Conservation (phyloP, 2,329 filamentous ascomycete species). For the Magnaporthiopsis incrustans region DNA sequence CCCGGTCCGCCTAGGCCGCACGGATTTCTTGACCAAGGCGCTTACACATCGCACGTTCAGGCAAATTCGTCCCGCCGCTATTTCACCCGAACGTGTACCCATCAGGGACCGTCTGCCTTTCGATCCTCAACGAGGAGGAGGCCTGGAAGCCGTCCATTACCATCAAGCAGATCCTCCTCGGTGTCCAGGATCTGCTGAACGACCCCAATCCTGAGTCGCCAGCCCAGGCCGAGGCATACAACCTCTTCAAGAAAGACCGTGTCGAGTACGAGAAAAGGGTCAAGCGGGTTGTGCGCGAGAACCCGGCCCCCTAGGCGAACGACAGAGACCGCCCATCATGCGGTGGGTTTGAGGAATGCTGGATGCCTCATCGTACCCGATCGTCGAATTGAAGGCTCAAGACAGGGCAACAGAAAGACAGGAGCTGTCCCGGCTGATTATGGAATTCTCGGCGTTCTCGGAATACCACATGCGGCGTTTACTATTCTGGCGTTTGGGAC, state of each 20-base stretch:
- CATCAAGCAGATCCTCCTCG: conserved; percentile 92
- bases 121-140: conserved; percentile 96
- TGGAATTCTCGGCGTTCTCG: background rate
- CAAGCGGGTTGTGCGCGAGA: conserved; percentile 78
- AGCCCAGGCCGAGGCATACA: conserved; percentile 95
- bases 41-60: conserved; percentile 35
- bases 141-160: conserved; percentile 98
- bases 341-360: background rate
- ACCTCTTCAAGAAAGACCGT: conserved; percentile 87
- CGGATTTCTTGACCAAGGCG: conserved; percentile 9
- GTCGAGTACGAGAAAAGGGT: conserved; percentile 84
- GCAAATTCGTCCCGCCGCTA: conserved; percentile 91
- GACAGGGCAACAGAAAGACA: background rate
- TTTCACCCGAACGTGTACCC: conserved; percentile 99
- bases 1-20: background rate
- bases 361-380: background rate
- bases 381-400: background rate
- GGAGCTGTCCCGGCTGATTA: background rate
- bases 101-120: conserved; percentile 93
- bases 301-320: conserved; percentile 58
- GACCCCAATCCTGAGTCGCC: conserved; percentile 96
- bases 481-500: background rate
- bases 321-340: background rate
- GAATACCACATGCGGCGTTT: conserved; percentile 1
- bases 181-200: conserved; percentile 91